phyloP scores from a whole-genome alignment of 495 filamentous ascomycete genomes.

The Pseudotulostoma volvatum region DNA sequence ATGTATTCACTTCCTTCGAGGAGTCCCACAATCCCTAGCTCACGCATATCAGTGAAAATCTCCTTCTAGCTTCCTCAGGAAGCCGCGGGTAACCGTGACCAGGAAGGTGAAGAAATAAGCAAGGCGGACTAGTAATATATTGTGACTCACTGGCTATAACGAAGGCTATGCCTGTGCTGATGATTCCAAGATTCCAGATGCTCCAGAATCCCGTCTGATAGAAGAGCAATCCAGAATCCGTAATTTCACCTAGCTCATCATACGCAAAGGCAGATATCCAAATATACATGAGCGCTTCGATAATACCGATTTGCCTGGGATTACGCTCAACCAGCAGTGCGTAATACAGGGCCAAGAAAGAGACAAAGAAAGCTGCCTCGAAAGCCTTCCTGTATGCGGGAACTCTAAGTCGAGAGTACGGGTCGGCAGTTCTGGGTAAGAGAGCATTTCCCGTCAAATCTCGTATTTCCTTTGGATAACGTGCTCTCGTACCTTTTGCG shows the following conservation, averaged over 20 bases:
- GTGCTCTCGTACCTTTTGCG: constrained; percentile 36
- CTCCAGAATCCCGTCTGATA: constrained; percentile 86
- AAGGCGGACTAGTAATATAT: constrained; percentile 9
- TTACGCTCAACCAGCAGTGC: constrained; percentile 55
- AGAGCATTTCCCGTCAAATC: not conserved
- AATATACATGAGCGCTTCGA: constrained; percentile 39
- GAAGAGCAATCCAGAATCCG: constrained; percentile 67
- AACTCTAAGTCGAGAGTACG: constrained; percentile 69
- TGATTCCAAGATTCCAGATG: constrained; percentile 74
- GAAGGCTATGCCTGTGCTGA: constrained; percentile 62
- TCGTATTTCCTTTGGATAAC: not conserved
- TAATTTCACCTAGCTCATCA: constrained; percentile 68
- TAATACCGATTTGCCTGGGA: constrained; percentile 27
- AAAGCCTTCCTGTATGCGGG: constrained; percentile 87
- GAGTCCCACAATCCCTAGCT: constrained; percentile 56
- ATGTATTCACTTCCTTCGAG: constrained; percentile 40
- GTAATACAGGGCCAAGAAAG: constrained; percentile 73
- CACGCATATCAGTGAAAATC: no score
- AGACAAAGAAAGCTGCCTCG: constrained; percentile 71
- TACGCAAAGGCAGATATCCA: constrained; percentile 79
- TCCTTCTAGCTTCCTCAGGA: no score
- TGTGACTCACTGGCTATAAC: constrained; percentile 49
- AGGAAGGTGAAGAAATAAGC: not conserved
- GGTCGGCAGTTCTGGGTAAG: constrained; percentile 46
- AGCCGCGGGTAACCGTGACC: no score